These are phyloP conservation scores for Senecio squalidus DNA, from an alignment of 140 eudicot genomes.

Conservation along the genomic window DNA sequence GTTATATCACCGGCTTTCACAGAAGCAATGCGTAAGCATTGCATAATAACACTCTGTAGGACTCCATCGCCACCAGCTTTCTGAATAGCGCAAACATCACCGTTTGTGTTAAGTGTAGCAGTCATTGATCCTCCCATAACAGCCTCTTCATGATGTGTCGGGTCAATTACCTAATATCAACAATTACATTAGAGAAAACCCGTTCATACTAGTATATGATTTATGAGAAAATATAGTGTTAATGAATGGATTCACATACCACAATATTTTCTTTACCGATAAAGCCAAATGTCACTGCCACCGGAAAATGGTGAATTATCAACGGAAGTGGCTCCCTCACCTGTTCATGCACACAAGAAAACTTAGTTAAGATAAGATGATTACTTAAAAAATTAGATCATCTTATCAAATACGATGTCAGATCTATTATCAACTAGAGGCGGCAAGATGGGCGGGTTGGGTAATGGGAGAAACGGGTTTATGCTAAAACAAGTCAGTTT, in stretches of 20 bases:
- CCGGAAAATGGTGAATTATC: slow-evolving; percentile 85
- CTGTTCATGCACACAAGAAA: slow-evolving; percentile 36
- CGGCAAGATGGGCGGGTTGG: background rate
- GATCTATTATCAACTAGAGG: slow-evolving; percentile 3
- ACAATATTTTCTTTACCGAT: slow-evolving; percentile 54
- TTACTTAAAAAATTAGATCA: background rate
- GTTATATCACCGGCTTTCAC: slow-evolving; percentile 89
- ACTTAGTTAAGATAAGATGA: background rate
- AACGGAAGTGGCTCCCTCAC: slow-evolving; percentile 79
- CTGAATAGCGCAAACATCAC: slow-evolving; percentile 94
- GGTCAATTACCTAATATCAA: slow-evolving; percentile 68
- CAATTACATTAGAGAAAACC: background rate
- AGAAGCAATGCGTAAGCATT: slow-evolving; percentile 88
- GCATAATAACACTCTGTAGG: slow-evolving; percentile 76
- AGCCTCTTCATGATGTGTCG: slow-evolving; percentile 81
- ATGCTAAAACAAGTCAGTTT: too few species aligned
- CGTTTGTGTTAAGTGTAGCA: slow-evolving; percentile 74
- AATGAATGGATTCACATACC: slow-evolving; percentile 36
- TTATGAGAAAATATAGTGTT: background rate
- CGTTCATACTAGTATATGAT: background rate
- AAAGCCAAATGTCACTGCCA: slow-evolving; percentile 84
- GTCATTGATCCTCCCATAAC: slow-evolving; percentile 91
- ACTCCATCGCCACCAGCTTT: slow-evolving; percentile 94
- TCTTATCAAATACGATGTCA: background rate
- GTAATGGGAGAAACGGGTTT: background rate